Conservation (phyloP, 192 early-diverging fungal genomes). For the Coemansia sp. region DNA sequence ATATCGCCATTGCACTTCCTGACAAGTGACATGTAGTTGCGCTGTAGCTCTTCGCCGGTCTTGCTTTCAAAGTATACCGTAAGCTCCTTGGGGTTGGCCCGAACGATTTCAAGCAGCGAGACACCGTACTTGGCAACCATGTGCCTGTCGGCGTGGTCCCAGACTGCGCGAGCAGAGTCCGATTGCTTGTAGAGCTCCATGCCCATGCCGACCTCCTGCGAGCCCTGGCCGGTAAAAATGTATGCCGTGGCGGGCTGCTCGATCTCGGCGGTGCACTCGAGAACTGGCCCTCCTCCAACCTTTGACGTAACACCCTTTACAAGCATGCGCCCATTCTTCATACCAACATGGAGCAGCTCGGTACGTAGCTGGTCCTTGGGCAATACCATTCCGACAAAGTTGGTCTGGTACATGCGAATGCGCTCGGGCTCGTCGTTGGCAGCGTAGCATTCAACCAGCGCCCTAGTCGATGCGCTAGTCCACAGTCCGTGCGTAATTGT, state of each 20-base stretch:
- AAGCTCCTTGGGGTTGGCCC: conserved; percentile 66
- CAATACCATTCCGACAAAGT: conserved; percentile 89
- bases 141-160: conserved; percentile 92
- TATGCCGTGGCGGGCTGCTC: conserved; percentile 89
- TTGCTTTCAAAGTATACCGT: conserved; percentile 80
- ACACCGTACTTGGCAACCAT: conserved; percentile 83
- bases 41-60: conserved; percentile 77
- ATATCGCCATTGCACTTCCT: background rate
- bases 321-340: conserved; percentile 88
- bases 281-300: conserved; percentile 64
- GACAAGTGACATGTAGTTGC: conserved; percentile 62
- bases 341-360: conserved; percentile 86
- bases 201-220: conserved; percentile 94
- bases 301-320: conserved; percentile 86
- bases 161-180: conserved; percentile 76
- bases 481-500: conserved; percentile 96
- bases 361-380: conserved; percentile 83
- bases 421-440: conserved; percentile 86
- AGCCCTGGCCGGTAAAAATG: conserved; percentile 97
- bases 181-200: conserved; percentile 89
- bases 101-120: conserved; percentile 89
- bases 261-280: conserved; percentile 81
- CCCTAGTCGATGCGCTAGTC: conserved; percentile 87
- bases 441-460: conserved; percentile 86
- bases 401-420: conserved; percentile 74